A percentile compares a stretch with the other conserved stretches of the same genome.
Evolutionary conservation across 2,329 filamentous ascomycete species (phyloP).

Genomic region (Scolecobasidium constrictum): DNA sequence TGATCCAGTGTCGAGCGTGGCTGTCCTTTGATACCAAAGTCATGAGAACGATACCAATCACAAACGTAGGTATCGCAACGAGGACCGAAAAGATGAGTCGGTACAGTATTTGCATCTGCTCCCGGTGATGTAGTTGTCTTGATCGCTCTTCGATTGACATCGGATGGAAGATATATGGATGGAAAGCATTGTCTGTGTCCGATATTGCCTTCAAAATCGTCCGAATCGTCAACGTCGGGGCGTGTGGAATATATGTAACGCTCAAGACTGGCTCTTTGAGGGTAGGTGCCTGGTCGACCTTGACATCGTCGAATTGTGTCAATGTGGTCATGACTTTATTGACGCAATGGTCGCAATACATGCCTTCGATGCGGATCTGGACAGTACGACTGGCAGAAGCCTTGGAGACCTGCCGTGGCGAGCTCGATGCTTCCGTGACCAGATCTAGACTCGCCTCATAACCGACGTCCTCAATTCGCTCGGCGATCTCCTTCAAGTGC

Average conservation of each 20-base stretch:
- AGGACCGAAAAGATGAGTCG: constrained; percentile 62
- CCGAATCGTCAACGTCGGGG: constrained; percentile 62
- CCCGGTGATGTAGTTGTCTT: constrained; percentile 56
- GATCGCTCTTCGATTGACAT: constrained; percentile 77
- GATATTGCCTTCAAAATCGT: constrained; percentile 60
- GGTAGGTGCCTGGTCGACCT: constrained; percentile 44
- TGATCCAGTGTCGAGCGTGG: constrained; percentile 51
- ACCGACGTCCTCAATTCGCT: constrained; percentile 38
- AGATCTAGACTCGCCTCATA: constrained; percentile 27
- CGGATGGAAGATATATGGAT: constrained; percentile 62
- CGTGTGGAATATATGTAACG: constrained; percentile 57
- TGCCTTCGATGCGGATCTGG: constrained; percentile 28
- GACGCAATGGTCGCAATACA: constrained; percentile 37
- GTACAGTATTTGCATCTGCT: constrained; percentile 56
- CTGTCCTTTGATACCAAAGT: constrained; percentile 56
- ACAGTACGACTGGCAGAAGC: constrained; percentile 22
- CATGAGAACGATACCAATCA: constrained; percentile 89
- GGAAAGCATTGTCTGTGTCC: constrained; percentile 53
- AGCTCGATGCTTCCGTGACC: constrained; percentile 9
- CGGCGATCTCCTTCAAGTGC: constrained; percentile 32
- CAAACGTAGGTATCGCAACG: constrained; percentile 68
- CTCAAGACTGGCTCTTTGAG: constrained; percentile 52
- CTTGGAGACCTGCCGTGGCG: constrained; percentile 17
- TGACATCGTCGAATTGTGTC: constrained; percentile 33
- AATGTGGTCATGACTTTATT: constrained; percentile 43